A percentile compares a stretch with the other conserved stretches of the same genome.
phyloP scores from a whole-genome alignment of 2,329 filamentous ascomycete species.

The Paradendryphiella salina region DNA sequence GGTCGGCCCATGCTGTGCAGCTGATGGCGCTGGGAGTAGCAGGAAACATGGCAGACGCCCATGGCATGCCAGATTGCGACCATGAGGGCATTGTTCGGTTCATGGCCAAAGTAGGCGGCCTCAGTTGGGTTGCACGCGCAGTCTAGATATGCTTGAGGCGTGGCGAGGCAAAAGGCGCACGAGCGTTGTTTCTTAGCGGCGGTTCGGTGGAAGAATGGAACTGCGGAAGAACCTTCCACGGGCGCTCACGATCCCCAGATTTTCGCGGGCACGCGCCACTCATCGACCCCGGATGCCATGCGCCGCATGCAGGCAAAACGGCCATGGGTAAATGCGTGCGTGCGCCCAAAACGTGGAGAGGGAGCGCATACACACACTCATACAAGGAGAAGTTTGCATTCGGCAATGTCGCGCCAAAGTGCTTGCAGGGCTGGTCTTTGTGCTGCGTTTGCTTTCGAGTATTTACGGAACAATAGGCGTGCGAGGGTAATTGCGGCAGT shows the following conservation, averaged over 20 bases:
- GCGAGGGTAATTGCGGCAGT: background rate
- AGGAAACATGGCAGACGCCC: background rate
- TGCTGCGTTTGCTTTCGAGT: background rate
- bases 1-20: background rate
- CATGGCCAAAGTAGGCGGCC: background rate
- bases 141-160: background rate
- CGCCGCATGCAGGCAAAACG: slow-evolving; percentile 16
- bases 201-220: slow-evolving; percentile 7
- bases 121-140: background rate
- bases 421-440: slow-evolving; percentile 7
- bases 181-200: background rate
- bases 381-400: background rate
- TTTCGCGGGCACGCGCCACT: slow-evolving; percentile 17
- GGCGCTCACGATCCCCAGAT: slow-evolving; percentile 6
- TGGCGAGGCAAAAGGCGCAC: background rate
- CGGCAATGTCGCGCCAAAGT: slow-evolving; percentile 14
- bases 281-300: slow-evolving; percentile 20
- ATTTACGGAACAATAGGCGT: background rate
- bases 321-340: slow-evolving; percentile 2
- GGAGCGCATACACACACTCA: slow-evolving; percentile 2
- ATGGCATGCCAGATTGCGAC: too few relatives aligned
- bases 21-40: background rate
- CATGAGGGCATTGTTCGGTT: background rate
- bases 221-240: background rate
- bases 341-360: slow-evolving; percentile 10